A percentile compares a stretch with the other conserved stretches of the same genome.
phyloP scores from a whole-genome alignment of 306 rosid species.

The Oxytropis ochrocephala region DNA sequence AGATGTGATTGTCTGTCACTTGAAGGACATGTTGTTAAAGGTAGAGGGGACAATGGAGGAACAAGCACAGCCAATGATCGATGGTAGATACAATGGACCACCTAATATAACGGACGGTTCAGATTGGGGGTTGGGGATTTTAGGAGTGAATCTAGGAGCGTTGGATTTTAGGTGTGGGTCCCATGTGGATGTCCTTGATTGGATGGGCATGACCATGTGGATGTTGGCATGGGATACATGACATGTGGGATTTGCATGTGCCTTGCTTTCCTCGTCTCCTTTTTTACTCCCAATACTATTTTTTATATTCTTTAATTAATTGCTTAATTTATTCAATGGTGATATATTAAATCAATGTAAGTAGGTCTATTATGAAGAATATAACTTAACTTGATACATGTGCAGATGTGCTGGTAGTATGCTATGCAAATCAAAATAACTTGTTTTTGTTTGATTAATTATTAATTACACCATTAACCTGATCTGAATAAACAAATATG shows the following conservation, averaged over 20 bases:
- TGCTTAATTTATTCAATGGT: too few relatives aligned
- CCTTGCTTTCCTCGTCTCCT: background rate
- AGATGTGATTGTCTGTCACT: conserved; percentile 24
- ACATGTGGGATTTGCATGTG: conserved; percentile 32
- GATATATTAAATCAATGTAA: too few relatives aligned
- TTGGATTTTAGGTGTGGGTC: conserved; percentile 37
- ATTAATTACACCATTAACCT: background rate
- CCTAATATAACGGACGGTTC: conserved; percentile 21
- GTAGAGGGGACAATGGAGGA: conserved; percentile 35
- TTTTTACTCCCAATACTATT: too few relatives aligned
- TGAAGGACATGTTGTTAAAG: conserved; percentile 36
- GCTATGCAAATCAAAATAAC: too few relatives aligned
- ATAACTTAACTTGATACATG: too few relatives aligned
- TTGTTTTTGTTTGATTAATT: background rate
- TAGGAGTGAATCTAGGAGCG: conserved; percentile 22
- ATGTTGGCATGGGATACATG: background rate
- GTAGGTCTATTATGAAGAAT: too few relatives aligned
- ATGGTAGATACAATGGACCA: conserved; percentile 35
- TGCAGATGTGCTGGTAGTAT: too few relatives aligned
- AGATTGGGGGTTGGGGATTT: conserved; percentile 18
- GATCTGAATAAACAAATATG: background rate
- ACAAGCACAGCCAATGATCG: conserved; percentile 31
- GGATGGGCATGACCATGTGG: conserved; percentile 37
- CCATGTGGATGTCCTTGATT: conserved; percentile 42
- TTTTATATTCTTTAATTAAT: too few relatives aligned